These are phyloP conservation scores for Pleurotus sapidus DNA, from an alignment of 768 basidiomycete genomes.

Conservation along the genomic window DNA sequence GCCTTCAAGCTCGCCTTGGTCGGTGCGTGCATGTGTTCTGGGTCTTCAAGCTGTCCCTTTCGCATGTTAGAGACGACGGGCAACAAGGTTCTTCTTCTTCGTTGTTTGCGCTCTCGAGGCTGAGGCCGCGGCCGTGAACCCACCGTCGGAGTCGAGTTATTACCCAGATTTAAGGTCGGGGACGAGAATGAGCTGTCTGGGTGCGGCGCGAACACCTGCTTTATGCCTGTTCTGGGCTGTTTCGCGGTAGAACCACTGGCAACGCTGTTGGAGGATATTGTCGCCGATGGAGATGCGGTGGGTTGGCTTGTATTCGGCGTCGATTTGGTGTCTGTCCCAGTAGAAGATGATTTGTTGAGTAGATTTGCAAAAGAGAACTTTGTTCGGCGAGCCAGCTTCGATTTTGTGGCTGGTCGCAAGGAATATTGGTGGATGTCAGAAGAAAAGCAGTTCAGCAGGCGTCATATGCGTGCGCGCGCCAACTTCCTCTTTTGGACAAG, in stretches of 20 bases:
- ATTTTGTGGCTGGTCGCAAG: neutral
- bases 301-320: neutral
- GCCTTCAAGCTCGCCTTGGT: constrained; percentile 65
- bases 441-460: too few species aligned
- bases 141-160: constrained; percentile 2
- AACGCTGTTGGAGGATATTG: neutral
- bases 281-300: neutral
- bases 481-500: neutral
- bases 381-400: constrained; percentile 5
- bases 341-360: constrained; percentile 1
- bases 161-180: neutral
- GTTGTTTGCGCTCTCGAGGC: neutral
- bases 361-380: constrained; percentile 4
- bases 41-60: constrained; percentile 1
- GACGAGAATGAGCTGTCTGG: neutral
- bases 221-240: neutral
- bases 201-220: neutral
- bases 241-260: neutral
- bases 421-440: too few species aligned
- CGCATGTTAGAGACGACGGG: neutral
- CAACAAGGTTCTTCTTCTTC: neutral
- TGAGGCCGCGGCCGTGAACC: neutral
- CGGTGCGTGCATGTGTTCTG: constrained; percentile 26
- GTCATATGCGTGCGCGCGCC: neutral
- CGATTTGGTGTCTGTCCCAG: neutral